Percentiles rank a stretch among this genome's conserved stretches.
These are phyloP conservation scores for Rhodotorula taiwanensis DNA, from an alignment of 768 basidiomycete species.

Conservation along the genomic window DNA sequence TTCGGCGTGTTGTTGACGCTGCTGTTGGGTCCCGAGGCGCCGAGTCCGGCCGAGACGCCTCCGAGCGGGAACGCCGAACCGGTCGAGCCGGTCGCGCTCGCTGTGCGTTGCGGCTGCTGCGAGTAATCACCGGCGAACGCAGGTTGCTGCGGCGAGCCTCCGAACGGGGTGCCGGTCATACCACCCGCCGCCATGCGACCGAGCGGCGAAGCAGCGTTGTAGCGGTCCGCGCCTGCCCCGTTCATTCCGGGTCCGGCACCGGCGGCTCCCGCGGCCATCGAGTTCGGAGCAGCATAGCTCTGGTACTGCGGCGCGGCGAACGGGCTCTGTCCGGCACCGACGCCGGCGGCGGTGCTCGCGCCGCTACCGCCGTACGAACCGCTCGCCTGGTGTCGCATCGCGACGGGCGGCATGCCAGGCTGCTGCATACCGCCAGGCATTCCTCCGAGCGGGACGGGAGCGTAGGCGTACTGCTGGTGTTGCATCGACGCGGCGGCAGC, in stretches of 20 bases:
- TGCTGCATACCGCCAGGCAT: slow-evolving; percentile 25
- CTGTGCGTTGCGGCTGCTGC: slow-evolving; percentile 1
- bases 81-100: not conserved
- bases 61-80: not conserved
- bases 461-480: slow-evolving; percentile 34
- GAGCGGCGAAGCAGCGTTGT: not conserved
- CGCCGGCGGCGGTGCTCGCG: not conserved
- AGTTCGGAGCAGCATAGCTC: slow-evolving; percentile 15
- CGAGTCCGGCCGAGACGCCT: not conserved
- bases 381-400: slow-evolving; percentile 30
- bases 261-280: not conserved
- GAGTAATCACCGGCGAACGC: not conserved
- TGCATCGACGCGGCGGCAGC: slow-evolving; percentile 16
- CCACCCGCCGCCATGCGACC: not conserved
- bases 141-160: not conserved
- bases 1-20: not conserved
- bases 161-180: no score
- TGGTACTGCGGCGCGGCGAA: slow-evolving; percentile 33
- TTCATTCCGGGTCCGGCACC: slow-evolving; percentile 2
- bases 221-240: slow-evolving; percentile 15
- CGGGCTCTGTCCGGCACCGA: not conserved
- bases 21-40: not conserved
- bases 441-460: slow-evolving; percentile 20
- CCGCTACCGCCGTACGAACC: slow-evolving; percentile 15
- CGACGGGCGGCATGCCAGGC: slow-evolving; percentile 8